Evolutionary conservation across 176 grass and related monocot species (phyloP).

Genomic region (Hyparrhenia diplandra): DNA sequence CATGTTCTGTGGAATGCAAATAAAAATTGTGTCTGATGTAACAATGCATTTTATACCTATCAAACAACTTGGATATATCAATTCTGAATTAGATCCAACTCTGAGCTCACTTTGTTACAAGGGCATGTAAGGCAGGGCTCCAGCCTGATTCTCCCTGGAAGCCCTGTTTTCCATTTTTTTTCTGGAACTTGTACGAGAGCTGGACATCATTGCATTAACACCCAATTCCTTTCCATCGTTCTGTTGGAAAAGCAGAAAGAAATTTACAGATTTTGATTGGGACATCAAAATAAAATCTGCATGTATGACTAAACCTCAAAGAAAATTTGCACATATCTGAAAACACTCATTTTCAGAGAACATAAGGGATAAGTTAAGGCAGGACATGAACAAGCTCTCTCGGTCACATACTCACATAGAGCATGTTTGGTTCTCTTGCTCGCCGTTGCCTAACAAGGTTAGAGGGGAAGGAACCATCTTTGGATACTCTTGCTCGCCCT

Average conservation of each 20-base stretch:
- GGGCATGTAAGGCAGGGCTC: too few species aligned
- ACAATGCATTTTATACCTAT: not conserved
- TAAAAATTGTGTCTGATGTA: not conserved
- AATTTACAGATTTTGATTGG: not conserved
- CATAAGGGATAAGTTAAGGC: too few species aligned
- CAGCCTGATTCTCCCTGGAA: too few species aligned
- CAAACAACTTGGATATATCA: not conserved
- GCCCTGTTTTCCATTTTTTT: too few species aligned
- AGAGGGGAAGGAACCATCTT: too few species aligned
- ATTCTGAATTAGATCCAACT: not conserved
- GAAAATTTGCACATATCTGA: not conserved
- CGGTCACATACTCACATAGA: too few species aligned
- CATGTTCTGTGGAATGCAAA: not conserved
- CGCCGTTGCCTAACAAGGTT: too few species aligned
- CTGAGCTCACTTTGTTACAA: not conserved
- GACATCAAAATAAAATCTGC: not conserved
- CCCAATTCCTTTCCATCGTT: not conserved
- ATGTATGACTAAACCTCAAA: not conserved
- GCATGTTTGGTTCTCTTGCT: too few species aligned
- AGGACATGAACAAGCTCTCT: too few species aligned
- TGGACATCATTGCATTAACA: not conserved
- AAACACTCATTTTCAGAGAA: too few species aligned
- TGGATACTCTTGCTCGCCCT: too few species aligned
- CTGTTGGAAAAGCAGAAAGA: not conserved
- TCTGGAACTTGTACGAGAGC: too few species aligned